phyloP scores from a whole-genome alignment of 192 early-diverging fungal genomes.

The Thamnidium elegans region DNA sequence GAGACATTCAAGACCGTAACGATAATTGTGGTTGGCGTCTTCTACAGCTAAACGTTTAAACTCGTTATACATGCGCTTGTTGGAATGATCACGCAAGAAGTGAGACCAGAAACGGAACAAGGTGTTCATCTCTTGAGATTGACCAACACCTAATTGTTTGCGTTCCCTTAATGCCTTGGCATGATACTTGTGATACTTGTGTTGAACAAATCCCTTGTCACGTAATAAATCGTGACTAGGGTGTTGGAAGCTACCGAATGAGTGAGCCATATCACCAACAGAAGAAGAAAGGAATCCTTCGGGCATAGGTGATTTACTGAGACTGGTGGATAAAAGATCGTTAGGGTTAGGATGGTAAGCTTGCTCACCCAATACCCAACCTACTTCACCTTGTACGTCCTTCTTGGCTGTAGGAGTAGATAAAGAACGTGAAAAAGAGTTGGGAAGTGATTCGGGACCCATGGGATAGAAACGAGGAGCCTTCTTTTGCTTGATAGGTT shows the following conservation, averaged over 20 bases:
- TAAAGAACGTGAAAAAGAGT: constrained; percentile 11
- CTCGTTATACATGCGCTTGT: constrained; percentile 89
- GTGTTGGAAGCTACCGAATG: constrained; percentile 69
- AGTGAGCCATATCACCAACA: constrained; percentile 52
- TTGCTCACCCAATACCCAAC: constrained; percentile 73
- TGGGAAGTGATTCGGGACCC: constrained; percentile 35
- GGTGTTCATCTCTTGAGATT: constrained; percentile 95
- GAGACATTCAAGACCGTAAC: constrained; percentile 94
- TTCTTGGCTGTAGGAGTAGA: not conserved
- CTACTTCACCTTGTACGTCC: constrained; percentile 64
- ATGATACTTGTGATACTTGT: constrained; percentile 94
- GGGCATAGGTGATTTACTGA: constrained; percentile 33
- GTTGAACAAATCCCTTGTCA: constrained; percentile 95
- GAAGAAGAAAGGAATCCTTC: constrained; percentile 34
- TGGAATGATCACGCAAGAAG: constrained; percentile 95
- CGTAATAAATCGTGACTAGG: constrained; percentile 90
- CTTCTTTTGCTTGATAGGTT: constrained; percentile 18
- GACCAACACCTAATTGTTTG: constrained; percentile 81
- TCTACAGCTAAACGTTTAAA: constrained; percentile 90
- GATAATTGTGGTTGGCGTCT: constrained; percentile 80
- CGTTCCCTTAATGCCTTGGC: constrained; percentile 92
- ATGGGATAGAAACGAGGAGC: constrained; percentile 55
- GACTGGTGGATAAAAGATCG: constrained; percentile 43
- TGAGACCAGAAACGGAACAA: constrained; percentile 95
- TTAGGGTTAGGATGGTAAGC: constrained; percentile 61